Evolutionary conservation across 2,329 filamentous ascomycete genomes (phyloP).

Genomic region (Lachnellula willkommii): DNA sequence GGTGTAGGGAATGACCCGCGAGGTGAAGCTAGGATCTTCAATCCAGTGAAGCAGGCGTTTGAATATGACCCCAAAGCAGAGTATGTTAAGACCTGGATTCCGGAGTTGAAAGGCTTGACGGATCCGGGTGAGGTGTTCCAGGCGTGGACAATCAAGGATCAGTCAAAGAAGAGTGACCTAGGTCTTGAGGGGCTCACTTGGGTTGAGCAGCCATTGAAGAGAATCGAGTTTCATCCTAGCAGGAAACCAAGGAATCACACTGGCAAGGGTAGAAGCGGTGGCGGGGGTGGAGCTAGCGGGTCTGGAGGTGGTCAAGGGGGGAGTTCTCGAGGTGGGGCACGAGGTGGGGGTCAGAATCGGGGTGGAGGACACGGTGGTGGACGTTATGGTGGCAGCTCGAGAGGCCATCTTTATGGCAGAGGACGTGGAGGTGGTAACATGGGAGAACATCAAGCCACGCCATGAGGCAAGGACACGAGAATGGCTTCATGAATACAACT

Average conservation of each 20-base stretch:
- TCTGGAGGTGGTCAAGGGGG: neutral
- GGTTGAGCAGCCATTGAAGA: conserved; percentile 61
- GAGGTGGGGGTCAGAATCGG: neutral
- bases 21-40: conserved; percentile 65
- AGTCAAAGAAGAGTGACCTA: conserved; percentile 51
- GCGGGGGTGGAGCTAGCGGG: neutral
- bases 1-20: conserved; percentile 76
- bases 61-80: conserved; percentile 68
- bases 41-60: conserved; percentile 73
- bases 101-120: conserved; percentile 54
- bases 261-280: conserved; percentile 8
- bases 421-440: neutral
- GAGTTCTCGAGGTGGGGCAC: neutral
- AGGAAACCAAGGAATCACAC: conserved; percentile 13
- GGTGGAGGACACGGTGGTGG: neutral
- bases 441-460: too few relatives aligned
- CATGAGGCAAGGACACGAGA: neutral
- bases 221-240: conserved; percentile 50
- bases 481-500: neutral
- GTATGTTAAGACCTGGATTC: conserved; percentile 70
- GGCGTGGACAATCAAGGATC: conserved; percentile 54
- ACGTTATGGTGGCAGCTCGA: conserved; percentile 12
- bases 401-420: conserved; percentile 13
- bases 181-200: conserved; percentile 55
- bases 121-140: conserved; percentile 56